Conservation (phyloP, 2,329 filamentous ascomycete species). For the Penicillium sp. region DNA sequence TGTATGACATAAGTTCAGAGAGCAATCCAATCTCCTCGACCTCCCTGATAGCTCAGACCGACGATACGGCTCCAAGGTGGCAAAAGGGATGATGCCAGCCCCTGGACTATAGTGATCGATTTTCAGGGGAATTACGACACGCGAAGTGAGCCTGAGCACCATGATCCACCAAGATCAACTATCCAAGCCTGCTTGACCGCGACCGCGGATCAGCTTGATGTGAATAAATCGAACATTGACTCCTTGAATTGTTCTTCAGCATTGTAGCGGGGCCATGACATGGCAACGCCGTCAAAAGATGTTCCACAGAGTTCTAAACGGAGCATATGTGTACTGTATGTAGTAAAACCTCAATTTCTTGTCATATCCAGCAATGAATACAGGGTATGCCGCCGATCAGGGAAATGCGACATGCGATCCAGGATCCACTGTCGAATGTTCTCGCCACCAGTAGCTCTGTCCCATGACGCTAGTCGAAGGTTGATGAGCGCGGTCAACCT, state of each 20-base stretch:
- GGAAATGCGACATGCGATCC: background rate
- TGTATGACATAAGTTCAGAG: background rate
- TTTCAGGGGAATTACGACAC: background rate
- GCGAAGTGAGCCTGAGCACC: background rate
- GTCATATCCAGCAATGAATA: background rate
- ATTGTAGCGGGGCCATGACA: background rate
- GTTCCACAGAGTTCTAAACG: background rate
- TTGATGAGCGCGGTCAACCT: background rate
- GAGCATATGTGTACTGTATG: background rate
- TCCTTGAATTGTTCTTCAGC: background rate
- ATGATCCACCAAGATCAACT: background rate
- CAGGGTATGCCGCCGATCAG: background rate
- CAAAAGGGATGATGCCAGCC: background rate
- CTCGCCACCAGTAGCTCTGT: conserved; percentile 1
- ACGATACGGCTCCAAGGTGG: background rate
- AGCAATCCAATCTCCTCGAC: background rate
- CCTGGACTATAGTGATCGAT: background rate
- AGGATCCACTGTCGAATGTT: background rate
- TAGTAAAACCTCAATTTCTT: background rate
- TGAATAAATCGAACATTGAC: background rate
- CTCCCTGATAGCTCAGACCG: background rate
- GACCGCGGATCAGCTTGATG: background rate
- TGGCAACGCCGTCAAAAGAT: background rate
- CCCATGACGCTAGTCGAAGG: conserved; percentile 6
- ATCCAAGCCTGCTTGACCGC: background rate